Percentiles rank a stretch among this genome's conserved stretches.
Evolutionary conservation across 495 filamentous ascomycete genomes (phyloP).

Genomic region (Lasiosphaeris hirsuta): DNA sequence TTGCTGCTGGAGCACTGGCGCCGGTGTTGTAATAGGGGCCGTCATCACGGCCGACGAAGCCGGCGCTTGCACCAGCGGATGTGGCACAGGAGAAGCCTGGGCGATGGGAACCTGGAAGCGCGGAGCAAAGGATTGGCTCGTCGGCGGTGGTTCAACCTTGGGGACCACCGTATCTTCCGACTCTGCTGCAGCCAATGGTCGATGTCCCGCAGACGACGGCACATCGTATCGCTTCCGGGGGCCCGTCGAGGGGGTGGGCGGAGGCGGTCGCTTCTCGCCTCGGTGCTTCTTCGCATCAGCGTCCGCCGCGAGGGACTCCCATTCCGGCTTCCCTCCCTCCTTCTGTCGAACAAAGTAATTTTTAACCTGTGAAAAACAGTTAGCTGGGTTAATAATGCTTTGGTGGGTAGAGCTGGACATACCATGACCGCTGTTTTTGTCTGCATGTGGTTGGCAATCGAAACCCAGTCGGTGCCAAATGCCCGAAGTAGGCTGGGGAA

Average conservation of each 20-base stretch:
- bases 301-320: conserved; percentile 62
- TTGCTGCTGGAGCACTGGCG: conserved; percentile 11
- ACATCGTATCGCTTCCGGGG: conserved; percentile 46
- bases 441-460: conserved; percentile 81
- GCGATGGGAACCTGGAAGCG: conserved; percentile 45
- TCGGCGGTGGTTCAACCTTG: conserved; percentile 40
- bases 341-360: conserved; percentile 86
- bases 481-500: conserved; percentile 73
- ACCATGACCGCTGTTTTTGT: conserved; percentile 96
- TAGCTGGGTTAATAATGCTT: conserved; percentile 26
- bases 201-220: conserved; percentile 52
- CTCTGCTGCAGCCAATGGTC: conserved; percentile 56
- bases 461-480: conserved; percentile 84
- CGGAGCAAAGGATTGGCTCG: conserved; percentile 26
- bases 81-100: conserved; percentile 27
- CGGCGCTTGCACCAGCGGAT: conserved; percentile 20
- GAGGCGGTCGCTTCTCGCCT: conserved; percentile 71
- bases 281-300: conserved; percentile 66
- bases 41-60: conserved; percentile 3
- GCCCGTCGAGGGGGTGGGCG: conserved; percentile 56
- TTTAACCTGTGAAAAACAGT: conserved; percentile 63
- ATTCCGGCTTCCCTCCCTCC: conserved; percentile 59
- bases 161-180: conserved; percentile 46
- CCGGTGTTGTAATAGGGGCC: conserved; percentile 15
- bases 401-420: conserved; percentile 26